These are phyloP conservation scores for Penicillium paneum DNA, from an alignment of 2,329 filamentous ascomycete species.

Conservation along the genomic window DNA sequence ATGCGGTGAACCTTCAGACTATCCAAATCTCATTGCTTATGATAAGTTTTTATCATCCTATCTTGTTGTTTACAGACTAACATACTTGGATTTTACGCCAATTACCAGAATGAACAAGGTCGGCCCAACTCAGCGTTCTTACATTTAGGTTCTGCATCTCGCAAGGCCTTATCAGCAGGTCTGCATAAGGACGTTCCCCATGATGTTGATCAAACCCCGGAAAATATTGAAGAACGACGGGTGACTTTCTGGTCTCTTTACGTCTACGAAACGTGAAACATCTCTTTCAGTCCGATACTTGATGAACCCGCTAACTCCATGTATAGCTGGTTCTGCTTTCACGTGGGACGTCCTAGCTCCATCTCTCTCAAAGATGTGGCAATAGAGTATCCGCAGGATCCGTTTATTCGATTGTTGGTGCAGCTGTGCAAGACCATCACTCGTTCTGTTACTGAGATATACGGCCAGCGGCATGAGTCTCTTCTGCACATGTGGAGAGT, in stretches of 20 bases:
- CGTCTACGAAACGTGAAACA: slow-evolving; percentile 44
- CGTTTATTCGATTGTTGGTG: slow-evolving; percentile 37
- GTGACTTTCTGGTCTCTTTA: slow-evolving; percentile 43
- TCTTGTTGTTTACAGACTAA: background rate
- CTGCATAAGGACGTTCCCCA: slow-evolving; percentile 43
- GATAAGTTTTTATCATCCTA: slow-evolving; percentile 37
- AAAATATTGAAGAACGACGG: slow-evolving; percentile 38
- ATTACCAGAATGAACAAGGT: slow-evolving; percentile 46
- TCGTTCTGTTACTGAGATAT: slow-evolving; percentile 44
- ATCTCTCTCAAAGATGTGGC: slow-evolving; percentile 38
- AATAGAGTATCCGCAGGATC: slow-evolving; percentile 41
- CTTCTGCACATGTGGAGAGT: slow-evolving; percentile 38
- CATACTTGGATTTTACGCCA: slow-evolving; percentile 32
- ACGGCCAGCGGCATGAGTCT: slow-evolving; percentile 42
- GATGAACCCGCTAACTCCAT: background rate
- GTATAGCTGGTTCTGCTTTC: slow-evolving; percentile 45
- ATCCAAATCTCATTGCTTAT: slow-evolving; percentile 46
- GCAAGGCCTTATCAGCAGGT: slow-evolving; percentile 46
- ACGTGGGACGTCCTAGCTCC: slow-evolving; percentile 43
- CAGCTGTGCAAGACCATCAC: slow-evolving; percentile 41
- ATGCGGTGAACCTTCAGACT: slow-evolving; percentile 46
- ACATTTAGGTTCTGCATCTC: slow-evolving; percentile 40
- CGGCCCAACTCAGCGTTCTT: slow-evolving; percentile 46
- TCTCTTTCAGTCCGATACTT: background rate
- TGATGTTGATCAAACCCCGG: slow-evolving; percentile 29